A percentile compares a stretch with the other conserved stretches of the same genome.
phyloP scores from a whole-genome alignment of 2,329 filamentous ascomycete species.

The Penicillium concentricum region DNA sequence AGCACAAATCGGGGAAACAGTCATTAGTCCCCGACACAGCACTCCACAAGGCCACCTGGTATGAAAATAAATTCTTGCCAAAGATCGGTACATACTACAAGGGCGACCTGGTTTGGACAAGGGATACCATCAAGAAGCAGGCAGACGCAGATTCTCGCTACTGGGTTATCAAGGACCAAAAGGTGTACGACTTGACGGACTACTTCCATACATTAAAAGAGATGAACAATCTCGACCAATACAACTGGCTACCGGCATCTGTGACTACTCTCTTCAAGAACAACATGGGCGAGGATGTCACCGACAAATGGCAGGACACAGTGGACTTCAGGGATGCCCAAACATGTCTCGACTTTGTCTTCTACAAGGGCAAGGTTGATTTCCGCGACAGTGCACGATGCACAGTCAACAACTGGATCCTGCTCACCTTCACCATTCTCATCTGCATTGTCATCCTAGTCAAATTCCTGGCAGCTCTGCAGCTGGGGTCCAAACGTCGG shows the following conservation, averaged over 20 bases:
- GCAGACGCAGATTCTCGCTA: constrained; percentile 66
- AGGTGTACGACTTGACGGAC: constrained; percentile 85
- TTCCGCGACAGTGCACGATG: constrained; percentile 77
- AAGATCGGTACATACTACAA: constrained; percentile 83
- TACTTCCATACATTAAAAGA: constrained; percentile 76
- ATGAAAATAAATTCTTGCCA: constrained; percentile 69
- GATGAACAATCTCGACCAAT: constrained; percentile 55
- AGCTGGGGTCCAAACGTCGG: constrained; percentile 86
- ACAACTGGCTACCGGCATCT: constrained; percentile 69
- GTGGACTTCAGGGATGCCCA: constrained; percentile 63
- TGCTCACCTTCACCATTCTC: constrained; percentile 83
- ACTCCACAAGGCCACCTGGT: constrained; percentile 71
- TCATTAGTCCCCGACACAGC: constrained; percentile 57
- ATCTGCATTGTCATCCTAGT: constrained; percentile 74
- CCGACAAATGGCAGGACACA: constrained; percentile 58
- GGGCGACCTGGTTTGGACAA: constrained; percentile 75
- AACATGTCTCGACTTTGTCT: constrained; percentile 78
- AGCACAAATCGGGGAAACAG: constrained; percentile 69
- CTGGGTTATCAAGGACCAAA: constrained; percentile 76
- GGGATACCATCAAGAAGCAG: constrained; percentile 58
- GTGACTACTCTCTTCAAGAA: constrained; percentile 68
- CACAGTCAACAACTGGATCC: constrained; percentile 85
- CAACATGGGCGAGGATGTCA: constrained; percentile 79
- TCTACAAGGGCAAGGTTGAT: constrained; percentile 79
- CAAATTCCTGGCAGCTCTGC: constrained; percentile 91